Evolutionary conservation across 2,329 filamentous ascomycete genomes (phyloP).

Genomic region (Talaromyces marneffei): DNA sequence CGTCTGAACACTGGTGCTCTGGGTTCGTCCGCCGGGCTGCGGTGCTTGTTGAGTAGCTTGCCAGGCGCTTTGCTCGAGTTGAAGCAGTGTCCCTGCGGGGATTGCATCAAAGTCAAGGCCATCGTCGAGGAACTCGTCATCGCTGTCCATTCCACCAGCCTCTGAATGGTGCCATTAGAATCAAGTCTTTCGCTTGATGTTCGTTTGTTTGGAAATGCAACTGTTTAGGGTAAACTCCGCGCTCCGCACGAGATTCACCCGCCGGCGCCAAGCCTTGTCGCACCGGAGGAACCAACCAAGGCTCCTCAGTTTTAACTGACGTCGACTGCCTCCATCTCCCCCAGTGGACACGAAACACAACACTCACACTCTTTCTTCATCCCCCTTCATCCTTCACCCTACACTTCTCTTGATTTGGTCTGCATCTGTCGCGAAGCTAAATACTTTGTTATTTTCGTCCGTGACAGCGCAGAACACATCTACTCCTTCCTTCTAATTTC

Average conservation of each 20-base stretch:
- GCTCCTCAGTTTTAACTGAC: background rate
- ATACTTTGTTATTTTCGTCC: background rate
- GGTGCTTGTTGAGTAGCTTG: constrained; percentile 39
- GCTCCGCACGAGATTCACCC: constrained; percentile 2
- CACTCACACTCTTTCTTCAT: background rate
- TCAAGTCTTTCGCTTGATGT: constrained; percentile 7
- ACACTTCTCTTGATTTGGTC: background rate
- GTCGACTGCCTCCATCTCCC: background rate
- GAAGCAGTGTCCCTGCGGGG: constrained; percentile 37
- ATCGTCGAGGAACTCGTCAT: constrained; percentile 45
- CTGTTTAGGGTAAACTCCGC: background rate
- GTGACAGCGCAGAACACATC: background rate
- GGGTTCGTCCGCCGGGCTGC: constrained; percentile 2
- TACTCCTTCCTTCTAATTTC: background rate
- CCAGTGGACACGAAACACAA: background rate
- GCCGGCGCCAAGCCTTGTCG: background rate
- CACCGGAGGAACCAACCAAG: constrained; percentile 2
- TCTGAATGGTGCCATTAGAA: constrained; percentile 30
- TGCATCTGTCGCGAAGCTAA: background rate
- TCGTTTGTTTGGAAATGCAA: background rate
- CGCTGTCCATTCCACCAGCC: constrained; percentile 41
- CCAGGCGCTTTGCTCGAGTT: constrained; percentile 43
- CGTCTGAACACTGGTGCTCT: background rate
- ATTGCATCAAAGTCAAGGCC: constrained; percentile 43
- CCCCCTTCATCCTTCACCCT: background rate